phyloP scores from a whole-genome alignment of 2,329 filamentous ascomycete species.

The Aspergillus transmontanensis region DNA sequence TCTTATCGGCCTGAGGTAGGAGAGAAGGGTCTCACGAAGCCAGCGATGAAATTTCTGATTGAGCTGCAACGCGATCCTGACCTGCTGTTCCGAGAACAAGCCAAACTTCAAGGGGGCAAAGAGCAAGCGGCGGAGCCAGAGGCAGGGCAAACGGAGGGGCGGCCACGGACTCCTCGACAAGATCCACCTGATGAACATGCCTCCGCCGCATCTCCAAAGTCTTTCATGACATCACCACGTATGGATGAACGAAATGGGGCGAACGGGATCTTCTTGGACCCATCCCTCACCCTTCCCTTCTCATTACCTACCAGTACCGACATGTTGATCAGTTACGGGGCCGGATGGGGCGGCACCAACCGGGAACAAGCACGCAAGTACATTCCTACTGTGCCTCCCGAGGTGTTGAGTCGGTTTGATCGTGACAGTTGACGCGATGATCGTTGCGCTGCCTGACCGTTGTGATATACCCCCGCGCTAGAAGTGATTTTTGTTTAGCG shows the following conservation, averaged over 20 bases:
- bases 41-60: slow-evolving; percentile 81
- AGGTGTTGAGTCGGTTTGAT: slow-evolving; percentile 89
- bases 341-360: slow-evolving; percentile 91
- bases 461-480: slow-evolving; percentile 11
- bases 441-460: slow-evolving; percentile 3
- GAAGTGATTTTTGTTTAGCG: slow-evolving; percentile 1
- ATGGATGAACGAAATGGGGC: slow-evolving; percentile 31
- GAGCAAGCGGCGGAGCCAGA: slow-evolving; percentile 22
- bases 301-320: slow-evolving; percentile 94
- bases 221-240: slow-evolving; percentile 27
- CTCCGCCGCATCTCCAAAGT: slow-evolving; percentile 25
- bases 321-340: slow-evolving; percentile 94
- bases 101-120: slow-evolving; percentile 33
- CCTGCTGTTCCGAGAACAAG: slow-evolving; percentile 50
- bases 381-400: slow-evolving; percentile 89
- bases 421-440: slow-evolving; percentile 35
- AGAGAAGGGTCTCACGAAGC: slow-evolving; percentile 87
- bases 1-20: slow-evolving; percentile 94
- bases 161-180: slow-evolving; percentile 33
- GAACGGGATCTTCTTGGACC: slow-evolving; percentile 70
- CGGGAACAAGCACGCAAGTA: slow-evolving; percentile 91
- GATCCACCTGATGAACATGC: slow-evolving; percentile 19
- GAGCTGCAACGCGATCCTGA: slow-evolving; percentile 76
- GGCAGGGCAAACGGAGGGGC: slow-evolving; percentile 20
- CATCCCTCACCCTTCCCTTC: slow-evolving; percentile 90